Evolutionary conservation across 2,329 filamentous ascomycete species (phyloP).

Genomic region (Cucurbitaria berberidis): DNA sequence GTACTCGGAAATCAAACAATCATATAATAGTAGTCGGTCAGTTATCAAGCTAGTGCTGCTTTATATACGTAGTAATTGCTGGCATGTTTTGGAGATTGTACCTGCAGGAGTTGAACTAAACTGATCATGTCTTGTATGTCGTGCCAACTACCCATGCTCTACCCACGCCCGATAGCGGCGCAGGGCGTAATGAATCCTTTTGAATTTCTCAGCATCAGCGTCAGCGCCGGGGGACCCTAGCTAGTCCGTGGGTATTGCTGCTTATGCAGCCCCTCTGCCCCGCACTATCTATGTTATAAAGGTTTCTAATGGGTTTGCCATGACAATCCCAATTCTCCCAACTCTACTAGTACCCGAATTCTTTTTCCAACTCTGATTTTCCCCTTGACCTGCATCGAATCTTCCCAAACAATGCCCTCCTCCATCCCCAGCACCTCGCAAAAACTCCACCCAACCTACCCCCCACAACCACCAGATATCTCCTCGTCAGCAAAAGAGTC

Average conservation of each 20-base stretch:
- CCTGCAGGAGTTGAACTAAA: neutral
- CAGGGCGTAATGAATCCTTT: too few relatives aligned
- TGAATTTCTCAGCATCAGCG: neutral
- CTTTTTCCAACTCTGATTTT: too few relatives aligned
- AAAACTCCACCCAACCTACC: neutral
- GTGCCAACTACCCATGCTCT: neutral
- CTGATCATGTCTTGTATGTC: neutral
- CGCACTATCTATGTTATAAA: too few relatives aligned
- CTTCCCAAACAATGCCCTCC: neutral
- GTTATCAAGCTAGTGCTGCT: neutral
- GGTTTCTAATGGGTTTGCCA: too few relatives aligned
- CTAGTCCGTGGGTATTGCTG: neutral
- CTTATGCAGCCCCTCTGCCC: too few relatives aligned
- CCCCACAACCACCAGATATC: too few relatives aligned
- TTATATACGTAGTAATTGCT: neutral
- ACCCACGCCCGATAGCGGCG: too few relatives aligned
- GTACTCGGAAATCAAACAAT: neutral
- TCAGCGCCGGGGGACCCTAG: neutral
- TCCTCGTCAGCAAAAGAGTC: constrained; percentile 15
- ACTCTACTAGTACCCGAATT: too few relatives aligned
- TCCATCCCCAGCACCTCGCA: neutral
- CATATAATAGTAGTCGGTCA: too few relatives aligned
- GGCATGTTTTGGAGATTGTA: neutral
- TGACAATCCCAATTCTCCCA: too few relatives aligned
- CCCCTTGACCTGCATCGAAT: too few relatives aligned